Evolutionary conservation across 108 stramenopile genomes (phyloP), one percentile per base, ranked within the genome.

Genomic region (Pelagomonas calceolata): DNA sequence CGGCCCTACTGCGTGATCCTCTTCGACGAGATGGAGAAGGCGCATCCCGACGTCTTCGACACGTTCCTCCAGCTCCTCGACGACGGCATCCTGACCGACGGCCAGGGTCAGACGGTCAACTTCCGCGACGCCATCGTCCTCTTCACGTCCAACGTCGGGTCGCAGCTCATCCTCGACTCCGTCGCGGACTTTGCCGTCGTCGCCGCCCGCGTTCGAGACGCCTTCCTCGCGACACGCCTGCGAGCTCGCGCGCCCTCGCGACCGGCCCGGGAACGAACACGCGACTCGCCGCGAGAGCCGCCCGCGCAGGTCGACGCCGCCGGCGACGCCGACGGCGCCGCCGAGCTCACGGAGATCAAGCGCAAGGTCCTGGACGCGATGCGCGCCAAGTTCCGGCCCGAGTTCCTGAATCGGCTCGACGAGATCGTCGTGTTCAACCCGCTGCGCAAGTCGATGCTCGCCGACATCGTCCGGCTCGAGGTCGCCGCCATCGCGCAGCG

Each of bases 321-420:
- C 32, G 63, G 32, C 29, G 31, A 60, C 30, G 33, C 32, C 43
- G 34, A 33, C 46, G 46, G 51, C 30, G 79, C 78, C 10, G 80
- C 80, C 34, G 75, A 85, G n/a, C 88, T 89, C 72, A 65, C 83
- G 34, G 83, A 85, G n/a, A 78, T 88, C 30, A 85, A 92, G 30
- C 83, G 79, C 70, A 84, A 83, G 66, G 95, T 96, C 30, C 90
- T 95, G 78, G 82, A 81, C n/a, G 95, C 94, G 51, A 86, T 98
- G 67, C 82, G 91, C 37, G 75, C 86, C 37, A 77, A 82, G 30
- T 96, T 97, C 89, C 87, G 88, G 66, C 98, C 96, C 15, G 98
- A 99, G 79, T 84, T 99, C 45, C 79, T 99, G 73, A 99, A 99
- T 79, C 89, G 98, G n/a, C 88, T 99, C 70, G 98, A 99, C 75